Percentiles rank a stretch among this genome's conserved stretches.
Evolutionary conservation across 2,329 filamentous ascomycete genomes (phyloP).

Genomic region (Pseudogymnoascus sp.): DNA sequence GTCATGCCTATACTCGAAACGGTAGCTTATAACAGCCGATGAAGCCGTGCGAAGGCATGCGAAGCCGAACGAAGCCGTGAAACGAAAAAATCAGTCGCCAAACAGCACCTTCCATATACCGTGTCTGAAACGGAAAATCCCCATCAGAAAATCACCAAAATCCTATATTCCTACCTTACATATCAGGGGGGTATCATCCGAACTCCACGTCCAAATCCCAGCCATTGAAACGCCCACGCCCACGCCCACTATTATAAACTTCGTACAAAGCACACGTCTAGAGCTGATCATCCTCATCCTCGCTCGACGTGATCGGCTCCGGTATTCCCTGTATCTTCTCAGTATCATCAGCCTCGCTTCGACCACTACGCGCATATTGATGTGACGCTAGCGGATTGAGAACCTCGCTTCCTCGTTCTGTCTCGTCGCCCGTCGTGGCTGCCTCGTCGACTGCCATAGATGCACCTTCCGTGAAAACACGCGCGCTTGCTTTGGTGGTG

Average conservation of each 20-base stretch:
- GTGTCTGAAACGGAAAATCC: neutral
- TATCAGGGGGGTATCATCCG: slow-evolving; percentile 4
- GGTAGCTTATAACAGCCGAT: neutral
- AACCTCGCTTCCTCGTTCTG: neutral
- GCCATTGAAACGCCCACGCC: neutral
- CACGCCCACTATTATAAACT: neutral
- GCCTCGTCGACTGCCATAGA: neutral
- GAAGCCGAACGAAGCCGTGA: neutral
- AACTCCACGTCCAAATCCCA: neutral
- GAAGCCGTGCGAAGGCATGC: neutral
- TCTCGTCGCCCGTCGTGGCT: neutral
- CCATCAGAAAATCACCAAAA: neutral
- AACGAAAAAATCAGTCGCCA: neutral
- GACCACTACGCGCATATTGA: neutral
- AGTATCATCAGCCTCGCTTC: neutral
- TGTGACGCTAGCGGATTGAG: neutral
- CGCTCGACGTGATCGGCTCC: neutral
- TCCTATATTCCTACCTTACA: neutral
- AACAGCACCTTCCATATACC: neutral
- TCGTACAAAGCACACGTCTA: neutral
- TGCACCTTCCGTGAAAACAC: neutral
- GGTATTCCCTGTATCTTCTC: neutral
- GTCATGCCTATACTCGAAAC: neutral
- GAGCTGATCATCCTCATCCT: neutral
- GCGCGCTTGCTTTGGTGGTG: neutral